phyloP scores from a whole-genome alignment of 202 grass and related monocot genomes.

The Digitaria exilis region DNA sequence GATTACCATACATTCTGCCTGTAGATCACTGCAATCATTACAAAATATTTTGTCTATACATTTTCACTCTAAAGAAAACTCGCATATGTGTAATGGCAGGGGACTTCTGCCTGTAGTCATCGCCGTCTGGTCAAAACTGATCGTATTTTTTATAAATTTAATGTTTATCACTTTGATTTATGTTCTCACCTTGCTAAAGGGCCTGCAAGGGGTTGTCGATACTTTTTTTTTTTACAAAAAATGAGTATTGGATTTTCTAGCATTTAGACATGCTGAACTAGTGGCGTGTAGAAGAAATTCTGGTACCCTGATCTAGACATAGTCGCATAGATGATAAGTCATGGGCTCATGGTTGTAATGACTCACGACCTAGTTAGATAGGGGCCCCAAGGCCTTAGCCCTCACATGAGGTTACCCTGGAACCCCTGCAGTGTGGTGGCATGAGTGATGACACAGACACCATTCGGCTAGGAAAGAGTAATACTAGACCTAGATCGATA shows the following conservation, averaged over 20 bases:
- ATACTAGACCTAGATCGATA: not conserved
- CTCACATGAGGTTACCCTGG: not conserved
- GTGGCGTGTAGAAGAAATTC: not conserved
- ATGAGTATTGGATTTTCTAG: slow-evolving; percentile 1
- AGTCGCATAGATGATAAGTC: slow-evolving; percentile 5
- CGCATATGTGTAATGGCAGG: not conserved
- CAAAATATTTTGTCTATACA: not conserved
- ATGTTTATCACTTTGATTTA: not conserved
- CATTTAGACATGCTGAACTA: slow-evolving; percentile 17
- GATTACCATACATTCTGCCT: not conserved
- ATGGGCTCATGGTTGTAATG: not conserved
- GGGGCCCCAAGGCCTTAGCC: not conserved
- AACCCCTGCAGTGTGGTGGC: not conserved
- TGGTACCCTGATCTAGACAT: not conserved
- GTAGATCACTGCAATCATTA: not conserved
- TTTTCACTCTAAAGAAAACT: not conserved
- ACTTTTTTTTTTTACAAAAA: not conserved
- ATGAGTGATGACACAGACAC: not conserved
- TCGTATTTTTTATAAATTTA: slow-evolving; percentile 11
- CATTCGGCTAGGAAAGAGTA: not conserved
- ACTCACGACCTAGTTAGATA: not conserved
- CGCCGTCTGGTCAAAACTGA: not conserved
- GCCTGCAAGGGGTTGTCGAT: not conserved
- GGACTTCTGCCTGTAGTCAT: not conserved
- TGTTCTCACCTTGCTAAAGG: not conserved